Evolutionary conservation across 1,284 basidiomycete species (phyloP), one percentile per base, ranked within the genome.

Genomic region (Apiotrichum veenhuisii): DNA sequence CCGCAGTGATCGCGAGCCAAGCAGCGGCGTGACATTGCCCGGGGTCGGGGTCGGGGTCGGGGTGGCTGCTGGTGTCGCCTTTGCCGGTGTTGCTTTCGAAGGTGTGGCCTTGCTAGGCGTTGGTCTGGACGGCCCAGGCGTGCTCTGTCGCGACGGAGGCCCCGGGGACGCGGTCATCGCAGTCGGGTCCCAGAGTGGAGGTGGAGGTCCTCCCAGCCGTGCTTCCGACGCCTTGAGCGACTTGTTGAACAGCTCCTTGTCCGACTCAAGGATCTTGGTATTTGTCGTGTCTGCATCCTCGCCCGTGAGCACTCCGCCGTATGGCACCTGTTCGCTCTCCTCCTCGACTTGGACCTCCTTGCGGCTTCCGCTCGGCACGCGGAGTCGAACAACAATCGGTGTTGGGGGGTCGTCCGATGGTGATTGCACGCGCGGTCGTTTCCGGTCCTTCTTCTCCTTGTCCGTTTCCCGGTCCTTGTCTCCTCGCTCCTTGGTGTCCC

Each of bases 191-290:
- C 64, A 64, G n/a, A 63, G 12, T 5, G 65, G 60, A 33, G 54
- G 61, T 10, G 67, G 62, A 26, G 71, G 69, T 27, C 69, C 72
- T 17, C 73, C 72, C 3, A 75, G 49, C 46, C 68, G 65, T 7
- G 58, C 86, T 78, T 95, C 91, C 33, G 90, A 88, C 15, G 80
- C 73, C 40, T 80, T 68, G 52, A 87, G 82, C 67, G 87, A 88
- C 60, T 80, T 81, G 62, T 94, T 88, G 71, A 91, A 98, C 42
- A 83, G 80, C 50, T 82, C 75, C 68, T 88, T 87, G 73, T 98
- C 95, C 11, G 72, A 69, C n/a, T 77, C 75, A 1, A 76, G 73
- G 38, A 93, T 84, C 7, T 77, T 73, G n/a, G 92, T 93, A 63
- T 84, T 85, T 20, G 81, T 78, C 27, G 83, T 88, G 71, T 92